These are phyloP conservation scores for Fragosphaeria purpurea DNA, from an alignment of 2,329 filamentous ascomycete species.

Conservation along the genomic window DNA sequence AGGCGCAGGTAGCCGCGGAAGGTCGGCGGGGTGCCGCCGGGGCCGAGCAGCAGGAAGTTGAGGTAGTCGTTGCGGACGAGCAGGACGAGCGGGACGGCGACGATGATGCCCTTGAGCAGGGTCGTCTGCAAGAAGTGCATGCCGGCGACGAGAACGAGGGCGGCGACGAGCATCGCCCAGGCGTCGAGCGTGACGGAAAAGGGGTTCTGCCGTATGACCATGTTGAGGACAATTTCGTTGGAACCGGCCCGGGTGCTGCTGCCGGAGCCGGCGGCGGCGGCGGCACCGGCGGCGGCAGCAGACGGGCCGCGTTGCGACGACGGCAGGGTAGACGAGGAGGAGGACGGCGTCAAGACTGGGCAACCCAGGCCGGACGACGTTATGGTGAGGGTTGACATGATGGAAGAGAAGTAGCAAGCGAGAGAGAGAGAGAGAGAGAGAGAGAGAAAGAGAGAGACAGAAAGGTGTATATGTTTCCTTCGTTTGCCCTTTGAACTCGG, in stretches of 20 bases:
- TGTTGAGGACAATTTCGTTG: conserved; percentile 24
- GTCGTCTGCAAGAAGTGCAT: conserved; percentile 41
- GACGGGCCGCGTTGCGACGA: conserved; percentile 1
- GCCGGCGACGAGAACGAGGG: conserved; percentile 36
- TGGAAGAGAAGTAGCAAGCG: background rate
- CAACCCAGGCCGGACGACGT: conserved; percentile 3
- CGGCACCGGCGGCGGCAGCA: too few relatives aligned
- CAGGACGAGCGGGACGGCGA: conserved; percentile 36
- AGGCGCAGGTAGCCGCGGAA: conserved; percentile 63
- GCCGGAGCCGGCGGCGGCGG: too few relatives aligned
- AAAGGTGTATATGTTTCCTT: background rate
- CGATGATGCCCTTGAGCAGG: conserved; percentile 39
- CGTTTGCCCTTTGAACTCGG: too few relatives aligned
- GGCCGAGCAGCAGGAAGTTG: conserved; percentile 67
- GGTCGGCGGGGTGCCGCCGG: conserved; percentile 69
- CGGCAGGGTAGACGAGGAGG: background rate
- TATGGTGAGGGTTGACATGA: conserved; percentile 8
- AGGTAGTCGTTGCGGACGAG: conserved; percentile 61
- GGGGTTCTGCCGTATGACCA: conserved; percentile 38
- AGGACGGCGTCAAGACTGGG: conserved; percentile 1
- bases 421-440: background rate
- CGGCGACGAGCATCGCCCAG: conserved; percentile 33
- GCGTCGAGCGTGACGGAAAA: conserved; percentile 45
- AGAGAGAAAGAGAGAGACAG: too few relatives aligned
- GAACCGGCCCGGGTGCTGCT: background rate